Conservation (phyloP, 1,284 basidiomycete genomes). For the Cystobasidiaceae sp. region DNA sequence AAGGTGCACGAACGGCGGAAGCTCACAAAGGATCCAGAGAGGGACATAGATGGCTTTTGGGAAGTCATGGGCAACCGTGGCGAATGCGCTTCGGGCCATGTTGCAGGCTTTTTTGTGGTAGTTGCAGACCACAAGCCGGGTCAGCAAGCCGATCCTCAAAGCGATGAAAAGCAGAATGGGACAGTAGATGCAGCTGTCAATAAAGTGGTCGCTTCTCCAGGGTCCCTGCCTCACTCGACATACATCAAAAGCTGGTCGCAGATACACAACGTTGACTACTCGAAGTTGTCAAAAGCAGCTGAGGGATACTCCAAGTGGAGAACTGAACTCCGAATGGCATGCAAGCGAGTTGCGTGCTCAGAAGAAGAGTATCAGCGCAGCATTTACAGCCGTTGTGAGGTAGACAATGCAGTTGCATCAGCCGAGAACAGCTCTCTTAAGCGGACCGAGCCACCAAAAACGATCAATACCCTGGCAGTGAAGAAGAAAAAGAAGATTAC, state of each 20-base stretch:
- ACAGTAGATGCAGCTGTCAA: too few relatives aligned
- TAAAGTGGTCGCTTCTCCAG: too few relatives aligned
- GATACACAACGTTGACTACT: slow-evolving; percentile 42
- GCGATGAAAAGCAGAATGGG: too few relatives aligned
- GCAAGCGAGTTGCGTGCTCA: not conserved
- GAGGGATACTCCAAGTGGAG: not conserved
- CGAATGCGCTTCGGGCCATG: slow-evolving; percentile 75
- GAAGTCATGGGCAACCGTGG: slow-evolving; percentile 90
- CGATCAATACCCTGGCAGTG: slow-evolving; percentile 37
- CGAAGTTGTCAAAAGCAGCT: not conserved
- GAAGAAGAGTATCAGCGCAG: not conserved
- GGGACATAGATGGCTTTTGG: slow-evolving; percentile 72
- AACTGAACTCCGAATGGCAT: not conserved
- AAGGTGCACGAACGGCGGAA: slow-evolving; percentile 35
- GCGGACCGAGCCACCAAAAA: slow-evolving; percentile 8
- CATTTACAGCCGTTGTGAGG: not conserved
- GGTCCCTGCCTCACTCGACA: slow-evolving; percentile 30
- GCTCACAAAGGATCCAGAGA: slow-evolving; percentile 36
- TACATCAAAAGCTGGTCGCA: slow-evolving; percentile 40
- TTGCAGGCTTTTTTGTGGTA: slow-evolving; percentile 82
- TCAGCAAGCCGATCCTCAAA: too few relatives aligned
- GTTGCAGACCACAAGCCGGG: slow-evolving; percentile 26
- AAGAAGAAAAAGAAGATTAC: slow-evolving; percentile 38
- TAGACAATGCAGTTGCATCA: slow-evolving; percentile 23
- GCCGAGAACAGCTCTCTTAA: not conserved